Base-by-base conservation (phyloP, 106 monocot genomes). In the Acorus gramineus region DNA sequence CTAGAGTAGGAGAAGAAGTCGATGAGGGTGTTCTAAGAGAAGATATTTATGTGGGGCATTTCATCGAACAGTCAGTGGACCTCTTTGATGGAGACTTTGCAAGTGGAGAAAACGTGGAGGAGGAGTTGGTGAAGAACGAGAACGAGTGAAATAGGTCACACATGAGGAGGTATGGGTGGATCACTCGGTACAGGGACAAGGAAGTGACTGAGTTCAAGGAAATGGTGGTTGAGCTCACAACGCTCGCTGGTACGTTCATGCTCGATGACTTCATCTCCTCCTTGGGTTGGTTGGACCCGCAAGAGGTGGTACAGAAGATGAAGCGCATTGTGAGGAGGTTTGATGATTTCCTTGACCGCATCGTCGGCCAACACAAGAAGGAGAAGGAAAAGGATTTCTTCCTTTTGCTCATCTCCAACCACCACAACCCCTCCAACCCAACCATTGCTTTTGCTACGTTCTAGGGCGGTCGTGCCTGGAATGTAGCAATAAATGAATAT, bases 191-290 rank as follows among this genome's bases (percentile, higher is more conserved):
- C 43, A 63, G 74, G 50, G 57, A 65, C 77, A 45, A 55, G 8
- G 42, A 28, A 28, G 28, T 1, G 28, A 28, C 1, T 28, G 84
- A 84, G 76, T 79, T 84, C 47, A 74, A 68, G 66, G 67, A 64
- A 56, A 85, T 80, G 85, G 74, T 79, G 74, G 67, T 60, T 64
- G 80, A 80, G 70, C 67, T 85, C 63, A 80, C 78, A 70, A 14
- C 11, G 70, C 67, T 85, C 49, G 77, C 80, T 6, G 84, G 84
- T 45, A 77, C 60, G 49, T 80, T 84, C 61, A 72, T 73, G 57
- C 48, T 77, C 28, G 70, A 67, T 2, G 85, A 85, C 52, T 80
- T 77, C 71, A 64, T 85, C 51, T 80, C 80, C 3, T 56, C 64
- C 4, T 49, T 85, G 42, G 43, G 55, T 49, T 76, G 76, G 77